A percentile compares a stretch with the other conserved stretches of the same genome.
phyloP scores from a whole-genome alignment of 345 rosid species.

The Aethionema arabicum region DNA sequence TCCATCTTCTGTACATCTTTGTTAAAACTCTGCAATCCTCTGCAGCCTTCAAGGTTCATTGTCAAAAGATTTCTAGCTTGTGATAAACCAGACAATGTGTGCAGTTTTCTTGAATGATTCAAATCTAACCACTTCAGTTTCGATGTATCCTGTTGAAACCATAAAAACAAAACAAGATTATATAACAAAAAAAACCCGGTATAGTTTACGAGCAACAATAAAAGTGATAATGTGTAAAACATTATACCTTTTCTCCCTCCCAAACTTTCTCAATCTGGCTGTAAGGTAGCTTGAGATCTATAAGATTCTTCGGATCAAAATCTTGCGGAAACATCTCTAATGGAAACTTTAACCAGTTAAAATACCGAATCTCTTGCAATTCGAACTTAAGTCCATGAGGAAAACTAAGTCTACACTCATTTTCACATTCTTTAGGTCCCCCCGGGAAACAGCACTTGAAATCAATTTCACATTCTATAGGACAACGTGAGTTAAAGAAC shows the following conservation, averaged over 20 bases:
- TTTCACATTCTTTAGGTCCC: conserved; percentile 17
- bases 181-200: neutral
- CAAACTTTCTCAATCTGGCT: conserved; percentile 33
- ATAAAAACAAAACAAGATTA: neutral
- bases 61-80: conserved; percentile 25
- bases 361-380: conserved; percentile 20
- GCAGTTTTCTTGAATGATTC: conserved; percentile 16
- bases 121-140: conserved; percentile 32
- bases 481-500: conserved; percentile 10
- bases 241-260: conserved; percentile 30
- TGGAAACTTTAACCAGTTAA: conserved; percentile 33
- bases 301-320: conserved; percentile 23
- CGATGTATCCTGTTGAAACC: conserved; percentile 19
- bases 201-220: too few species aligned
- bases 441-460: conserved; percentile 2
- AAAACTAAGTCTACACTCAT: conserved; percentile 2
- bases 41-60: conserved; percentile 28
- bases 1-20: conserved; percentile 18
- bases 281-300: conserved; percentile 25
- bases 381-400: conserved; percentile 19
- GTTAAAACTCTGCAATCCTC: neutral
- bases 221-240: neutral
- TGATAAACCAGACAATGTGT: conserved; percentile 27
- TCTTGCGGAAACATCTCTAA: conserved; percentile 18
- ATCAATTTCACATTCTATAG: conserved; percentile 2